Conservation (phyloP, 2,329 filamentous ascomycete species). For the Penicillium frequentans region DNA sequence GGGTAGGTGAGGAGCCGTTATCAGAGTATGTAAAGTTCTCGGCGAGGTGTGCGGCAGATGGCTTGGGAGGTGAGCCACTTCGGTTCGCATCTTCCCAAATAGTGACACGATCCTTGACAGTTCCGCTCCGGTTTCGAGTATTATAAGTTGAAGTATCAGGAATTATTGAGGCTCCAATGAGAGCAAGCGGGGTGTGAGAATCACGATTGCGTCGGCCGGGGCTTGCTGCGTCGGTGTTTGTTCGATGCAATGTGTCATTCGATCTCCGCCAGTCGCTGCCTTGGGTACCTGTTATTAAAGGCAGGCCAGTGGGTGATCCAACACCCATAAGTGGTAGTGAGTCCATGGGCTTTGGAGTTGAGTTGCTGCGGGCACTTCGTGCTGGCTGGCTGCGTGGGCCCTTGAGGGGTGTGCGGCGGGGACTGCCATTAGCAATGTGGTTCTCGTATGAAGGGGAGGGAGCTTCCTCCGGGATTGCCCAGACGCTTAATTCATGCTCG, state of each 20-base stretch:
- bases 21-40: conserved; percentile 15
- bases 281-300: conserved; percentile 22
- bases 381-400: conserved; percentile 35
- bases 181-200: conserved; percentile 4
- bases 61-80: conserved; percentile 14
- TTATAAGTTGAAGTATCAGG: conserved; percentile 11
- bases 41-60: conserved; percentile 3
- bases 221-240: conserved; percentile 20
- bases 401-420: conserved; percentile 33
- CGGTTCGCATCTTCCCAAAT: conserved; percentile 42
- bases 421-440: conserved; percentile 25
- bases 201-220: conserved; percentile 13
- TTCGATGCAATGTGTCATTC: conserved; percentile 27
- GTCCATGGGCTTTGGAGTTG: conserved; percentile 15
- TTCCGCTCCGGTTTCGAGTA: conserved; percentile 13
- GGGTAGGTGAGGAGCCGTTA: conserved; percentile 11
- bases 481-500: conserved; percentile 25
- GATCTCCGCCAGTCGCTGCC: conserved; percentile 29
- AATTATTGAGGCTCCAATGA: conserved; percentile 4
- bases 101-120: conserved; percentile 28
- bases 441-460: conserved; percentile 28
- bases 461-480: conserved; percentile 22
- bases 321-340: conserved; percentile 10
- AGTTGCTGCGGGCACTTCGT: conserved; percentile 21
- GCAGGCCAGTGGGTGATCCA: conserved; percentile 11